Evolutionary conservation across 306 rosid genomes (phyloP).

Genomic region (Citrullus amarus): DNA sequence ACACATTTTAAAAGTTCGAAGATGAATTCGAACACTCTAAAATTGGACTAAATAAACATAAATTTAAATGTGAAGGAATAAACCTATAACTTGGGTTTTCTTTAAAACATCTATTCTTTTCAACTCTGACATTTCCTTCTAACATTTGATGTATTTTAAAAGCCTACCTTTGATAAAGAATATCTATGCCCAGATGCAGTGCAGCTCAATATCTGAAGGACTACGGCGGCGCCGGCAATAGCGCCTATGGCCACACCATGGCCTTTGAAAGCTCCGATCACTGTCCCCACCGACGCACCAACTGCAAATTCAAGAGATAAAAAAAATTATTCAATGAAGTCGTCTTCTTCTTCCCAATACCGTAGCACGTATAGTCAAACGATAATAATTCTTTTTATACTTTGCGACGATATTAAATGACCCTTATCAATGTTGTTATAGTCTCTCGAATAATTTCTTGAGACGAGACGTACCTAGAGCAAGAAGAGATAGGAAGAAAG

Average conservation of each 20-base stretch:
- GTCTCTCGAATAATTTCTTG: not conserved
- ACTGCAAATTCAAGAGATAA: slow-evolving; percentile 10
- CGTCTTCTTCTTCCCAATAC: too few species aligned
- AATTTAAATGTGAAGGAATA: too few species aligned
- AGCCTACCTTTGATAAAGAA: not conserved
- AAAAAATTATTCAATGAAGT: not conserved
- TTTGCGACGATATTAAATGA: too few species aligned
- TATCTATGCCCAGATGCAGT: not conserved
- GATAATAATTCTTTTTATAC: too few species aligned
- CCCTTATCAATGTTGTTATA: not conserved
- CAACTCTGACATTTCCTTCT: too few species aligned
- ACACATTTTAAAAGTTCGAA: too few species aligned
- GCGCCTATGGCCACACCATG: slow-evolving; percentile 28
- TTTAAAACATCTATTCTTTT: too few species aligned
- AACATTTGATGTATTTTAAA: not conserved
- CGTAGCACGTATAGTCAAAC: too few species aligned
- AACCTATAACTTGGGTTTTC: too few species aligned
- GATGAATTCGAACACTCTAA: too few species aligned
- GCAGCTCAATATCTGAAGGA: slow-evolving; percentile 23
- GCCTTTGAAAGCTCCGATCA: slow-evolving; percentile 37
- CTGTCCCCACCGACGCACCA: slow-evolving; percentile 26
- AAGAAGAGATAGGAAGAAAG: slow-evolving; percentile 19
- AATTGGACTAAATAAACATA: too few species aligned
- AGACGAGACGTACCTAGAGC: slow-evolving; percentile 19
- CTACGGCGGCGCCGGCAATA: slow-evolving; percentile 29